Percentiles rank a stretch among this genome's conserved stretches.
Evolutionary conservation across 345 rosid genomes (phyloP).

Genomic region (Rubroshorea leprosula): DNA sequence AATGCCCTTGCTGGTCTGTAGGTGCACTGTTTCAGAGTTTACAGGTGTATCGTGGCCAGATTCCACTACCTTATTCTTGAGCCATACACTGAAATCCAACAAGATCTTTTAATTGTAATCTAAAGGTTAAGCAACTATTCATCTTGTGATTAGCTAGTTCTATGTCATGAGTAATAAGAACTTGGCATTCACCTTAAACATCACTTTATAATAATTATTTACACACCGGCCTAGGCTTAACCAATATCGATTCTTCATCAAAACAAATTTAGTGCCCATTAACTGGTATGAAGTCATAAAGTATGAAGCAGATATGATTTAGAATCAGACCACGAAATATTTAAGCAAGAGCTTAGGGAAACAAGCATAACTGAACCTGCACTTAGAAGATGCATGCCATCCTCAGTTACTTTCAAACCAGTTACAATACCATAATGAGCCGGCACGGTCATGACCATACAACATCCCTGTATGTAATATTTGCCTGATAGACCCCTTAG

Average conservation of each 20-base stretch:
- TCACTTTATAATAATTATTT: conserved; percentile 1
- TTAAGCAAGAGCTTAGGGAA: neutral
- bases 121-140: too few relatives aligned
- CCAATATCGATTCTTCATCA: neutral
- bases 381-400: conserved; percentile 94
- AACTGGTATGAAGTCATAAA: too few relatives aligned
- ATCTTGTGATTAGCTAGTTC: too few relatives aligned
- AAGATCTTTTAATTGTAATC: neutral
- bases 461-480: conserved; percentile 88
- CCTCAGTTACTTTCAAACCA: conserved; percentile 70
- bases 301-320: neutral
- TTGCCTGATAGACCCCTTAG: conserved; percentile 49
- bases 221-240: neutral
- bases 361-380: conserved; percentile 48
- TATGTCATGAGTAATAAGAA: too few relatives aligned
- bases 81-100: conserved; percentile 67
- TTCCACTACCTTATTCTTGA: conserved; percentile 91
- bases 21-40: conserved; percentile 79
- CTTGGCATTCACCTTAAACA: neutral
- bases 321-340: neutral
- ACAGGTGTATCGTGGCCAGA: conserved; percentile 92
- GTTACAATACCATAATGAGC: conserved; percentile 96
- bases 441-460: conserved; percentile 73
- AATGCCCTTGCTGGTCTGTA: conserved; percentile 69
- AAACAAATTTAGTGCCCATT: too few relatives aligned